Conservation (phyloP, 2,329 filamentous ascomycete species). For the Claviceps digitariae region DNA sequence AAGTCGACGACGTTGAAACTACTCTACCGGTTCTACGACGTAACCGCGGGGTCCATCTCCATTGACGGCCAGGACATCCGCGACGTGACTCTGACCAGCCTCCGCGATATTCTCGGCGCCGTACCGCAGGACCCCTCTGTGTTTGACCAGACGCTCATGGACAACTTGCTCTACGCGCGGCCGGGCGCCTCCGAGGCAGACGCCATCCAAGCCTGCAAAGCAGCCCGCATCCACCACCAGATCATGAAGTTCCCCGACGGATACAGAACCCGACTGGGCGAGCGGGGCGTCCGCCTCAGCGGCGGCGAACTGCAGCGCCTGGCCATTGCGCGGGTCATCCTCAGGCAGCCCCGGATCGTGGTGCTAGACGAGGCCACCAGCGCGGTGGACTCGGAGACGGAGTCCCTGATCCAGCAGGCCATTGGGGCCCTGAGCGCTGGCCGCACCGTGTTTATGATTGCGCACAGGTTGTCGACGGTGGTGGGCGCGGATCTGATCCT, state of each 20-base stretch:
- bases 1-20: conserved; percentile 51
- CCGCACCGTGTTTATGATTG: no score
- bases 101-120: conserved; percentile 40
- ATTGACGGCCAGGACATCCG: conserved; percentile 49
- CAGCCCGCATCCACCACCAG: conserved; percentile 45
- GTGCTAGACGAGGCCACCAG: conserved; percentile 38
- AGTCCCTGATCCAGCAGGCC: no score
- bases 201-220: conserved; percentile 38
- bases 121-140: conserved; percentile 43
- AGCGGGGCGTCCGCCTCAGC: conserved; percentile 31
- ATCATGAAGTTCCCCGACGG: conserved; percentile 25
- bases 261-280: conserved; percentile 36
- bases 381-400: conserved; percentile 30
- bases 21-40: conserved; percentile 47
- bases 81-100: conserved; percentile 39
- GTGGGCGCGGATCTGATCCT: no score
- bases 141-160: conserved; percentile 45
- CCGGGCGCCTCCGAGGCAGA: conserved; percentile 41
- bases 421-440: no score
- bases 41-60: conserved; percentile 36
- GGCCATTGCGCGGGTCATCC: conserved; percentile 28
- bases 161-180: conserved; percentile 44
- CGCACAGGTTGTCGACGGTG: no score
- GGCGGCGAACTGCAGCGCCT: conserved; percentile 37
- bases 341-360: conserved; percentile 16